Base-by-base conservation (phyloP, 78 protist genomes). In the Creolimax fragrantissima region DNA sequence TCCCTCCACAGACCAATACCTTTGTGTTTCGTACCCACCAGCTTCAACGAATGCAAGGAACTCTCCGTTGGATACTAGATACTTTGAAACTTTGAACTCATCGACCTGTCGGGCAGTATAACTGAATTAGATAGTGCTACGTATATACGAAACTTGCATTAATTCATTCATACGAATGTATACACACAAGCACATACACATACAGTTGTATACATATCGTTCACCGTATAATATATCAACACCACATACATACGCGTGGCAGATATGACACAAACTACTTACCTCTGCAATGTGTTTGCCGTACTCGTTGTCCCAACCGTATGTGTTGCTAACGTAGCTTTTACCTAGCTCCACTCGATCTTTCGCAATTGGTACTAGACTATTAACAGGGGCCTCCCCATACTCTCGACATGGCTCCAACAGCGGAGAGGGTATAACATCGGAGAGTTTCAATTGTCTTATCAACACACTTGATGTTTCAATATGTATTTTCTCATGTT, bases 401-500 rank as follows among this genome's bases (percentile, higher is more conserved):
- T 36, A 4, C 17, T 11, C 4, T 36, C 42, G 42, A 45, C 90
- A 86, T 11, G 44, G 5, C 44, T 42, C 45, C 6, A 5, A 86
- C 5, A 42, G 58, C 36, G 24, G 2, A 36, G 11, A 4, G 44
- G 17, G 32, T 36, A 42, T 86, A 36, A 86, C 90, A 24, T 86
- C 90, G 32, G 2, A 2, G 44, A 92, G 6, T 7, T 84, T 88
- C 41, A 92, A 84, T 47, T 93, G 58, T 42, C 97, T 92, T 32
- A 96, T 89, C 88, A 95, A 92, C 11, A 94, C 95, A 11, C 92
- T 67, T 42, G 95, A 89, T 24, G 97, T 96, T 92, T 95, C 96
- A 36, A 94, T 66, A 88, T 96, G 97, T 3, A 96, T 94, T 36
- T 93, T 4, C 90, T 94, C 95, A 92, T 96, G 97, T 91, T 96